Evolutionary conservation across 345 rosid genomes (phyloP).

Genomic region (Lenwebbia sp.): DNA sequence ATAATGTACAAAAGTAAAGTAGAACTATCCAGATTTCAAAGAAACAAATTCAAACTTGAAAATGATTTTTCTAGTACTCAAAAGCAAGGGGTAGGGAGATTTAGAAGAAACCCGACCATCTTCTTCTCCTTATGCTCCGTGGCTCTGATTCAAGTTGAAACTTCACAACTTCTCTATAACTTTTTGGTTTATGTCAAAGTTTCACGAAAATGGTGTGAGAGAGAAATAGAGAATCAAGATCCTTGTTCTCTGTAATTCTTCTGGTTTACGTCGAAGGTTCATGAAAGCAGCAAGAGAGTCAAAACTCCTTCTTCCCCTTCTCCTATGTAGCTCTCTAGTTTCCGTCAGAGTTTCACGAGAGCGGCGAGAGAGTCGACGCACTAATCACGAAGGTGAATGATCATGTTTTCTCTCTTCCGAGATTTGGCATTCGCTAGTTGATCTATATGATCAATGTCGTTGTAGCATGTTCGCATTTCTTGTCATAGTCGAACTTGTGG

Average conservation of each 20-base stretch:
- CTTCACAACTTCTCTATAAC: not conserved
- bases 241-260: not conserved
- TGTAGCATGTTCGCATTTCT: not conserved
- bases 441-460: not conserved
- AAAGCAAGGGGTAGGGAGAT: not conserved
- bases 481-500: not conserved
- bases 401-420: not conserved
- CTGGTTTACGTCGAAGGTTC: not conserved
- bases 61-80: not conserved
- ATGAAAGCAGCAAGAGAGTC: not conserved
- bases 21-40: not conserved
- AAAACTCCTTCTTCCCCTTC: not conserved
- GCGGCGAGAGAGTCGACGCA: not conserved
- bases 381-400: not conserved
- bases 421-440: accelerated
- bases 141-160: not conserved
- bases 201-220: not conserved
- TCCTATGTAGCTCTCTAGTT: not conserved
- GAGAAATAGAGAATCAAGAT: not conserved
- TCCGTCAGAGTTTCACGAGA: not conserved
- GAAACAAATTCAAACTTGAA: not conserved
- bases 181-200: not conserved
- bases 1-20: not conserved
- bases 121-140: not conserved
- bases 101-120: not conserved